phyloP scores from a whole-genome alignment of 805 yeast genomes.

The Kregervanrija delftensis region DNA sequence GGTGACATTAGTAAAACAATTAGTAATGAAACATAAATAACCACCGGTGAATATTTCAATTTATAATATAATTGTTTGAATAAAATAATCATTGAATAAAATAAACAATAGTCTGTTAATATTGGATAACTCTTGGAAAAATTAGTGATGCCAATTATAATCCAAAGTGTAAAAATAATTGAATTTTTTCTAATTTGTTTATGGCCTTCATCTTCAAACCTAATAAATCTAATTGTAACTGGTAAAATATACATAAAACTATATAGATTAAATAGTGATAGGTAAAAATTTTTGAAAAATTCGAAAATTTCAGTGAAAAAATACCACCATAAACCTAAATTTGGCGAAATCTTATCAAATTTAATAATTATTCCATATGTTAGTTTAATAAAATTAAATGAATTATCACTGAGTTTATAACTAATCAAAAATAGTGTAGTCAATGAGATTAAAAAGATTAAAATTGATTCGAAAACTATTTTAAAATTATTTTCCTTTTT shows the following conservation, averaged over 20 bases:
- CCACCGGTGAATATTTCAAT: conserved; percentile 24
- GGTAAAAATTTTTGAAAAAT: conserved; percentile 76
- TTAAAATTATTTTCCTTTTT: neutral
- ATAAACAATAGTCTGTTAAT: conserved; percentile 59
- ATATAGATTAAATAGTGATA: conserved; percentile 77
- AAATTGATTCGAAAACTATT: conserved; percentile 20
- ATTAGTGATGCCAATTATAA: conserved; percentile 36
- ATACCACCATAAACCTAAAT: conserved; percentile 98
- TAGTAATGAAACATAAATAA: conserved; percentile 20
- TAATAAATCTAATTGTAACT: conserved; percentile 55
- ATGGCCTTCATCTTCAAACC: neutral
- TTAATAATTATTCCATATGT: conserved; percentile 53
- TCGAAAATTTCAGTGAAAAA: conserved; percentile 93
- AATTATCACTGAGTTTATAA: conserved; percentile 29
- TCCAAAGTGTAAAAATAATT: conserved; percentile 30
- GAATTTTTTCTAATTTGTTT: conserved; percentile 3
- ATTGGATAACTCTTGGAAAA: conserved; percentile 84
- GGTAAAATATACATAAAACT: conserved; percentile 64
- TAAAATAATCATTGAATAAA: conserved; percentile 25
- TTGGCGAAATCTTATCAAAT: conserved; percentile 74
- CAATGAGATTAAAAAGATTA: conserved; percentile 22
- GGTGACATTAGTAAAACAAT: conserved; percentile 61
- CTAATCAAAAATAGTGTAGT: conserved; percentile 30
- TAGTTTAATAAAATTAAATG: conserved; percentile 41
- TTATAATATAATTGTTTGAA: conserved; percentile 22